Conservation (phyloP, 257 asterid species). For the Przewalskia tangutica region DNA sequence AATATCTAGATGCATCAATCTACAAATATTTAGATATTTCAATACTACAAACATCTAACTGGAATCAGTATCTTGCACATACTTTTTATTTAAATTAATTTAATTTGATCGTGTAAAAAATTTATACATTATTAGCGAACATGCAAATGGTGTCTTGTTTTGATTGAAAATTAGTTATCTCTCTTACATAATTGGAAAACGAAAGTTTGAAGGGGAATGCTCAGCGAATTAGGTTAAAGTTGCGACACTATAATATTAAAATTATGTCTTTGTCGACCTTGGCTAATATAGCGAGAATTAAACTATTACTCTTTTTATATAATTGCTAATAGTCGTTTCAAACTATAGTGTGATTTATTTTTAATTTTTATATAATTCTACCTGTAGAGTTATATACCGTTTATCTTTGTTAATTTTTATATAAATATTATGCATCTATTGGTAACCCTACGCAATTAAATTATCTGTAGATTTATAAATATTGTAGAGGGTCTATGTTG, state of each 20-base stretch:
- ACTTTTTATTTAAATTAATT: not conserved
- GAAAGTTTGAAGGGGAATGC: not conserved
- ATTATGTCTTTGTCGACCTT: not conserved
- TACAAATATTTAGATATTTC: too few species aligned
- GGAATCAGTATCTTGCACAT: too few species aligned
- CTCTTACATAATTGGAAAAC: not conserved
- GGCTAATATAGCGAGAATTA: not conserved
- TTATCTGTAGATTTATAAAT: not conserved
- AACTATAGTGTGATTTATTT: too few species aligned
- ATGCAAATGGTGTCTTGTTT: not conserved
- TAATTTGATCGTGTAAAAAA: not conserved
- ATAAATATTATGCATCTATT: not conserved
- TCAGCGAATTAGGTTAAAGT: not conserved
- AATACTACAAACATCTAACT: too few species aligned
- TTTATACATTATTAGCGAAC: not conserved
- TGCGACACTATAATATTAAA: not conserved
- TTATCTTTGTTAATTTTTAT: not conserved
- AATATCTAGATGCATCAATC: too few species aligned
- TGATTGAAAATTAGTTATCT: not conserved
- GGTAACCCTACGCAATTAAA: too few species aligned
- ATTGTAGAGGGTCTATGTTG: not conserved
- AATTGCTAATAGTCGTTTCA: not conserved
- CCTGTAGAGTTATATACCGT: not conserved
- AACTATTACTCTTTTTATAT: not conserved
- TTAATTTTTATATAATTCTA: not conserved